Evolutionary conservation across 2,329 filamentous ascomycete species (phyloP), one percentile per base, ranked within the genome.

Genomic region (Keithomyces neogunnii): DNA sequence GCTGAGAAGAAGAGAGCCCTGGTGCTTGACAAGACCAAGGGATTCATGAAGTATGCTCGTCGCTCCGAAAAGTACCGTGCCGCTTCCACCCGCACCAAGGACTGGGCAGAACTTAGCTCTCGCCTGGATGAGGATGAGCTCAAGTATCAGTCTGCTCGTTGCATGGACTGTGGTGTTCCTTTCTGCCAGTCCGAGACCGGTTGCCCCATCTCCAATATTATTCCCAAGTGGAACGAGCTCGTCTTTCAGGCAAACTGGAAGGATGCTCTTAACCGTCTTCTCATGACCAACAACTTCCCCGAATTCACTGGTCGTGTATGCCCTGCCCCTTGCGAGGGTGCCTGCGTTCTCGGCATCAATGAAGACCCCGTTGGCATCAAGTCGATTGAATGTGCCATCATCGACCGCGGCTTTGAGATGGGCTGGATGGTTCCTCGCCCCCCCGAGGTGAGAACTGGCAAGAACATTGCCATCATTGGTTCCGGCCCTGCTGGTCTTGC

Each of bases 251-350:
- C 81, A 46, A 85, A 95, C 56, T 97, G 92, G 92, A 81, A 84
- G 60, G 91, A 96, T 69, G 92, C 92, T 29, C 82, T 96, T 3
- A 92, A 96, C 71, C 82, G 89, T 53, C 78, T 97, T 9, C 76
- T 96, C 50, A 92, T 95, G 87, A 96, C 92, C 58, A 96, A 97
- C 76, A 96, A 96, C 73, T 96, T 97, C 78, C 92, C 92, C 3
- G 92, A 97, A 67, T 96, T 96, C 69, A 97, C 92, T 60, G 92
- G 92, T 51, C 91, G 92, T 74, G 92, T 96, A 53, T 97, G 92
- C 71, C 92, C 92, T 53, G 92, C 92, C 63, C 92, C 92, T 69
- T 97, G 92, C 62, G 92, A 97, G 70, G 92, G 92, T 69, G 90
- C 92, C 53, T 97, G 92, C 64, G 92, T 96, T 54, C 79, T 97